Percentiles rank a stretch among this genome's conserved stretches.
Conservation (phyloP, 2,329 filamentous ascomycete genomes). For the Aspergillus japonicus region DNA sequence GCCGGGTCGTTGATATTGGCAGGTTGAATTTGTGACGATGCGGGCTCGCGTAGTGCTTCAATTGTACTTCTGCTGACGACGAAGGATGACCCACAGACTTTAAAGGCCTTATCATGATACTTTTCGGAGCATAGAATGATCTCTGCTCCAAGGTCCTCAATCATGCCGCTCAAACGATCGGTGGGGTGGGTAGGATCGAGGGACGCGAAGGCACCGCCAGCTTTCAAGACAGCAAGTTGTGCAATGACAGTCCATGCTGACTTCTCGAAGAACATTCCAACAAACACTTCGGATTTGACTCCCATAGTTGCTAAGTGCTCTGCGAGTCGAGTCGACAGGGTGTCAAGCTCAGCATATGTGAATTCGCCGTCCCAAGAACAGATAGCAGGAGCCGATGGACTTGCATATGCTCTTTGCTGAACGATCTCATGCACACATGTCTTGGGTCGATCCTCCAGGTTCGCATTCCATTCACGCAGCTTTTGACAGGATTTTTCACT, state of each 20-base stretch:
- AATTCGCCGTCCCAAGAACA: slow-evolving; percentile 39
- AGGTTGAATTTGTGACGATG: slow-evolving; percentile 13
- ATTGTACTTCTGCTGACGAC: slow-evolving; percentile 30
- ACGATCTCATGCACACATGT: slow-evolving; percentile 40
- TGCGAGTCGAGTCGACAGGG: slow-evolving; percentile 37
- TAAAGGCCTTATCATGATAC: slow-evolving; percentile 30
- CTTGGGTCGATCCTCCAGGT: slow-evolving; percentile 28
- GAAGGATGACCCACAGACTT: slow-evolving; percentile 28
- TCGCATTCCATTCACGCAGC: slow-evolving; percentile 36
- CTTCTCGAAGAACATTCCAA: slow-evolving; percentile 45
- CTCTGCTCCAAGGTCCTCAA: slow-evolving; percentile 35
- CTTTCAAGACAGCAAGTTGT: slow-evolving; percentile 43
- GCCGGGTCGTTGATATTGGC: slow-evolving; percentile 41
- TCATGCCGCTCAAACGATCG: slow-evolving; percentile 34
- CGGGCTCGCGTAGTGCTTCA: slow-evolving; percentile 25
- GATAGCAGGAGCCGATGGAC: slow-evolving; percentile 29
- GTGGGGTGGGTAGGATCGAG: slow-evolving; percentile 43
- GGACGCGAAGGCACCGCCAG: slow-evolving; percentile 44
- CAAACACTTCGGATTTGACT: slow-evolving; percentile 40
- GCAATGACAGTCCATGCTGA: slow-evolving; percentile 45
- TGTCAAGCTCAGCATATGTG: slow-evolving; percentile 39
- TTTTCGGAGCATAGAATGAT: slow-evolving; percentile 36
- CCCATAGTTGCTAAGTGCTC: slow-evolving; percentile 39
- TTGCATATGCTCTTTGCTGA: slow-evolving; percentile 28
- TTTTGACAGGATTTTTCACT: slow-evolving; percentile 31